Base-by-base conservation (phyloP, 2,329 filamentous ascomycete species). In the Cephalotrichum gorgonifer region DNA sequence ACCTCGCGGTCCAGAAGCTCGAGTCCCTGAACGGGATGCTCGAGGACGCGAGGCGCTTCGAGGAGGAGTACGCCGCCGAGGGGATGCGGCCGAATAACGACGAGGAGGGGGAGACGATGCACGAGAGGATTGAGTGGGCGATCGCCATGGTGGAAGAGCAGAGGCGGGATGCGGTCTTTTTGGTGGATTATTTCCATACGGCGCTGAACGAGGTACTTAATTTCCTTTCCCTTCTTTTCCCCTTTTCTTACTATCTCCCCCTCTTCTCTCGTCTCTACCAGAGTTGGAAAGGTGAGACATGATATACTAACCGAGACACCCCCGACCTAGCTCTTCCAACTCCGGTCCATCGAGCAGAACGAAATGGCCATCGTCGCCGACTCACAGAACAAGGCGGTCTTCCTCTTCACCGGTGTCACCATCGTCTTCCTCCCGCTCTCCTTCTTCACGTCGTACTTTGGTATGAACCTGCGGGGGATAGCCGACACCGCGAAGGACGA, bases 121-220 rank as follows among this genome's bases (percentile, higher is more conserved):
- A 70, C 2, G 78, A 79, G 48, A 82, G 82, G 57, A 68, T 68
- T 12, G 68, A 69, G n/a, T 72, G 76, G 51, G 67, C 76, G 1
- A 62, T 83, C 9, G 78, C 83, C 59, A 79, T 83, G 71, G 79
- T 81, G 38, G 79, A 83, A 57, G 77, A 80, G n/a, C 79, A 83
- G 56, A 78, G 79, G 0, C 79, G 83, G 56, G 77, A 84, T 2
- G 78, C 82, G 56, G 79, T 83, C 57, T 78, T 81, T 8, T 75
- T 78, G 22, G 73, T 81, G 60, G 79, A 78, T 20, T 69, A 80
- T 2, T 66, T 81, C 50, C 76, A 83, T 6, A 49, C 47, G 2
- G 39, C 47, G 1, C 30, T 49, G 11, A 31, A 23, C 28, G 47
- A 49, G 38, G 45, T 47, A 7, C 9, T n/a, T 31, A n/a, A n/a